Evolutionary conservation across 345 rosid species (phyloP).

Genomic region (Syzygium grande): DNA sequence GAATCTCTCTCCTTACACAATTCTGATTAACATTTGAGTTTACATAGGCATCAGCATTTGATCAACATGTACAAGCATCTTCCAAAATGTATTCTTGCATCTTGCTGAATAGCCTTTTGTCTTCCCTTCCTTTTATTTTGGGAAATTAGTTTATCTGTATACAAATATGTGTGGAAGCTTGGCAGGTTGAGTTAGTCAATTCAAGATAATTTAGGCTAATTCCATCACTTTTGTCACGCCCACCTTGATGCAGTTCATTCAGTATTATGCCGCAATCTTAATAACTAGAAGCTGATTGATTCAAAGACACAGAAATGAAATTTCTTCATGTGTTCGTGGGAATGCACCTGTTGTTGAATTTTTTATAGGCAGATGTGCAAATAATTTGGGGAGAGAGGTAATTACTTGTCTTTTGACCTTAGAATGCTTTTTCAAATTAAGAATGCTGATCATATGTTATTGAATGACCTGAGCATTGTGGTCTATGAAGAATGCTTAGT

Average conservation of each 20-base stretch:
- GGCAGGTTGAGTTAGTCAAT: neutral
- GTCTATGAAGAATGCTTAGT: neutral
- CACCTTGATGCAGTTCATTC: neutral
- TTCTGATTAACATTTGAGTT: neutral
- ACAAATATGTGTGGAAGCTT: neutral
- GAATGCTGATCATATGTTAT: neutral
- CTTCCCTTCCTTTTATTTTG: neutral
- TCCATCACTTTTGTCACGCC: neutral
- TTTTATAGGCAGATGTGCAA: neutral
- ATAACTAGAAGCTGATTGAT: neutral
- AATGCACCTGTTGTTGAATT: neutral
- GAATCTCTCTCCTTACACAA: neutral
- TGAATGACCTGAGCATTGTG: neutral
- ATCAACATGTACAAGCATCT: neutral
- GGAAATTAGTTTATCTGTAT: neutral
- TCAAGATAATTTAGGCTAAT: neutral
- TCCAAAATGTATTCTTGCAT: neutral
- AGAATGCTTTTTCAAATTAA: neutral
- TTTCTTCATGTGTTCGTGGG: neutral
- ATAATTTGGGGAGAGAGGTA: neutral
- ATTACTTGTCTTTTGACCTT: neutral
- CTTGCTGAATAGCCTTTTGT: neutral
- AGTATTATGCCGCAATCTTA: neutral
- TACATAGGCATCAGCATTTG: neutral
- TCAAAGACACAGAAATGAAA: neutral